A percentile compares a stretch with the other conserved stretches of the same genome.
These are phyloP conservation scores for Pestalotiopsis sp. DNA, from an alignment of 2,329 filamentous ascomycete species.

Conservation along the genomic window DNA sequence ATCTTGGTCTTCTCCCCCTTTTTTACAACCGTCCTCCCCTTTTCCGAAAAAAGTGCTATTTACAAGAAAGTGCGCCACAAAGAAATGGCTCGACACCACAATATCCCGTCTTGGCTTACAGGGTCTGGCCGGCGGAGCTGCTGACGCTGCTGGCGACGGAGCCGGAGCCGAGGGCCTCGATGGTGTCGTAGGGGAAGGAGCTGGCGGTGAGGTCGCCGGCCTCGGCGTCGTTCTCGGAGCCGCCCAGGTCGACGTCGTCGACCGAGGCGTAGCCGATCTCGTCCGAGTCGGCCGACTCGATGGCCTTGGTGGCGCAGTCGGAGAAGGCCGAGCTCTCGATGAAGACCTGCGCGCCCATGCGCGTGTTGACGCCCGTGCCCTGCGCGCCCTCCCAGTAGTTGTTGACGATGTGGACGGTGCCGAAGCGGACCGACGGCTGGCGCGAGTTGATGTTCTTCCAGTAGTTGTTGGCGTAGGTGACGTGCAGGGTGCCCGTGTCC, in stretches of 20 bases:
- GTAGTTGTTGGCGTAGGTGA: slow-evolving; percentile 70
- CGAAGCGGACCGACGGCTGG: slow-evolving; percentile 65
- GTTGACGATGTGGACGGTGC: slow-evolving; percentile 61
- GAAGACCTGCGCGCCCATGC: slow-evolving; percentile 51
- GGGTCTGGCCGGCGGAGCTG: slow-evolving; percentile 39
- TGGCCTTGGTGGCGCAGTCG: slow-evolving; percentile 23
- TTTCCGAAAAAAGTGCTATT: neutral
- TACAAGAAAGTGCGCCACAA: neutral
- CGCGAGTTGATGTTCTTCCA: slow-evolving; percentile 67
- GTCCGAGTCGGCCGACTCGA: slow-evolving; percentile 41
- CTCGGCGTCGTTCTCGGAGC: slow-evolving; percentile 22
- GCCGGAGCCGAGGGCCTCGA: slow-evolving; percentile 45
- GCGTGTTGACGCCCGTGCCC: slow-evolving; percentile 54
- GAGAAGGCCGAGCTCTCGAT: slow-evolving; percentile 47
- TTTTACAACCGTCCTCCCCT: neutral
- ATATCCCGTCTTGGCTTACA: slow-evolving; percentile 18
- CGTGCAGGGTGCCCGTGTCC: slow-evolving; percentile 62
- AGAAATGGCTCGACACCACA: neutral
- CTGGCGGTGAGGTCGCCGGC: slow-evolving; percentile 30
- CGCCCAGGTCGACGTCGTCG: slow-evolving; percentile 46
- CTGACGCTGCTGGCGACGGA: slow-evolving; percentile 47
- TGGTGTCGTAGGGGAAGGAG: slow-evolving; percentile 55
- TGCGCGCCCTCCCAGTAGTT: slow-evolving; percentile 37
- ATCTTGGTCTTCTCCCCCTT: neutral
- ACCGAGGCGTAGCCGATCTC: slow-evolving; percentile 41